Base-by-base conservation (phyloP, 1,284 basidiomycete genomes). In the Boletus nobilissimus region DNA sequence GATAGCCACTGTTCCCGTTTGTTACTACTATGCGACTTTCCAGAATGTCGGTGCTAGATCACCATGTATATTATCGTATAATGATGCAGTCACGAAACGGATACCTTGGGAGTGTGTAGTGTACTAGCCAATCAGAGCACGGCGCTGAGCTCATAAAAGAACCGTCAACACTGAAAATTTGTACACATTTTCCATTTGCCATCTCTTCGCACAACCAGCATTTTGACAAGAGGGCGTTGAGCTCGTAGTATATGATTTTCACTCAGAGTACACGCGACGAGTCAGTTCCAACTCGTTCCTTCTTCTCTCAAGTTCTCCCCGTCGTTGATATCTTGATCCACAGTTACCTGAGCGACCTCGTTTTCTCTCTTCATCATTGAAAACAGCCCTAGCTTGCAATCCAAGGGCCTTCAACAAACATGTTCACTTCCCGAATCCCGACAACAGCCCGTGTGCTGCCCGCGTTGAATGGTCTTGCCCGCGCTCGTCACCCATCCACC, bases 301-400 rank as follows among this genome's bases (percentile, higher is more conserved):
- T 76, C 62, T 63, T 76, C 36, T 74, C 60, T 60, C 32, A n/a
- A 19, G 5, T 24, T 38, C 62, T 38, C 24, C 16, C 13, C 43
- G 29, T 43, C 34, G 77, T 70, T 76, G 72, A 76, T 22, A 26
- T 71, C 64, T 66, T 65, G 40, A 71, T 77, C 74, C 46, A 76
- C 83, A 95, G 94, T 83, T 96, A 96, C 86, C 93, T 96, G 86
- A 94, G 94, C 85, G 95, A 96, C 88, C 94, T 95, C 85, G 93
- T 96, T 78, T 96, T 95, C 86, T 94, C 94, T 81, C 92, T 96
- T 82, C 90, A 87, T 83, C 86, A 90, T 85, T 94, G 87, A 92
- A 80, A 67, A 9, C 68, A 60, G 11, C 65, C 43, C 32, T 14
- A 24, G 26, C 26, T 11, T 51, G 43, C 43, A 46, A 46, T 51